These are phyloP conservation scores for Fusarium solani-melongenae DNA, from an alignment of 2,329 filamentous ascomycete genomes.

Conservation along the genomic window DNA sequence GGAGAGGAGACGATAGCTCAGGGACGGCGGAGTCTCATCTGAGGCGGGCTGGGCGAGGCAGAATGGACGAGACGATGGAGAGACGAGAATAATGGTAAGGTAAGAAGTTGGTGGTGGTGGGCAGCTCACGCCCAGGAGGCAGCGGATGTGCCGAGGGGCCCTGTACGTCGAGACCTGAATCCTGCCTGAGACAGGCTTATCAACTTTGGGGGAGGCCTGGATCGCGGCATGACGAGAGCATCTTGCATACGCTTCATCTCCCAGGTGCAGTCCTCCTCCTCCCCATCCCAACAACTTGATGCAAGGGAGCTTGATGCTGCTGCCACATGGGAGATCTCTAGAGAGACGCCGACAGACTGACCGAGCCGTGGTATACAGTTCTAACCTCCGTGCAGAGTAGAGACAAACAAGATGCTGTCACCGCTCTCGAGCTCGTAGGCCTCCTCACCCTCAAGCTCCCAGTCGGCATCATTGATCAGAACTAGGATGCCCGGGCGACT, in stretches of 20 bases:
- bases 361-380: conserved; percentile 8
- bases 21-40: conserved; percentile 34
- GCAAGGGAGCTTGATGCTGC: conserved; percentile 35
- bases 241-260: conserved; percentile 28
- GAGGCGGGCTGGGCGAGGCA: conserved; percentile 30
- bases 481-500: conserved; percentile 96
- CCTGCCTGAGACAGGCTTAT: conserved; percentile 30
- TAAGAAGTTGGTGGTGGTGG: neutral
- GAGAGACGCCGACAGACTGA: conserved; percentile 14
- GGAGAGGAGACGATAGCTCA: neutral
- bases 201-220: neutral
- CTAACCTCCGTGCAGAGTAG: conserved; percentile 92
- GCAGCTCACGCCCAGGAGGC: neutral
- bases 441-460: conserved; percentile 97
- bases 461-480: conserved; percentile 97
- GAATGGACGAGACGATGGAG: conserved; percentile 16
- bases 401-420: conserved; percentile 96
- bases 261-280: neutral
- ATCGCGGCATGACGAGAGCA: conserved; percentile 1
- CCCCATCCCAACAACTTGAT: conserved; percentile 31
- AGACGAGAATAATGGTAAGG: neutral
- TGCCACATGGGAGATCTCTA: conserved; percentile 32
- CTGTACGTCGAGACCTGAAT: conserved; percentile 22
- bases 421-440: conserved; percentile 83
- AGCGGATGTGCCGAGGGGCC: neutral